A percentile compares a stretch with the other conserved stretches of the same genome.
Evolutionary conservation across 257 asterid genomes (phyloP).

Genomic region (Osmanthus fragrans): DNA sequence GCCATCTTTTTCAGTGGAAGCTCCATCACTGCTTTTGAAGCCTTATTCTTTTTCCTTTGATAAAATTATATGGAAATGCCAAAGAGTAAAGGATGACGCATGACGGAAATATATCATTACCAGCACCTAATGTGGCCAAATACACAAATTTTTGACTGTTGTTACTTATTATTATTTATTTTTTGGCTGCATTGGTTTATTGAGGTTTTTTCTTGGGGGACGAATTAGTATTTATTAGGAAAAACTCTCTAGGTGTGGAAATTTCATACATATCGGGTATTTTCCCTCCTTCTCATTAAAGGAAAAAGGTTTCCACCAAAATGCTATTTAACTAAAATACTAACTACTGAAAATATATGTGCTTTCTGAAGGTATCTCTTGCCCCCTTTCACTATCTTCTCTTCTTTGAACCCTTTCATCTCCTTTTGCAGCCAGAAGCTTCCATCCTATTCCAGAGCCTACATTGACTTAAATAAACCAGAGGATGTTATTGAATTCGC

Average conservation of each 20-base stretch:
- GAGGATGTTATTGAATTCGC: constrained; percentile 95
- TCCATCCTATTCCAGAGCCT: constrained; percentile 69
- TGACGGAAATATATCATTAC: background rate
- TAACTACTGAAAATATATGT: background rate
- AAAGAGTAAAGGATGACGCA: background rate
- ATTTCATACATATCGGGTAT: background rate
- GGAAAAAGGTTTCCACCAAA: background rate
- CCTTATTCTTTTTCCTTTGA: background rate
- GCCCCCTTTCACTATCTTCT: background rate
- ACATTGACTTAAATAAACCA: constrained; percentile 67
- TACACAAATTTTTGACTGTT: too few species aligned
- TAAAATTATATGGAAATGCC: too few species aligned
- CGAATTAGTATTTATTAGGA: constrained; percentile 17
- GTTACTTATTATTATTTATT: too few species aligned
- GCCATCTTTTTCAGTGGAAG: background rate
- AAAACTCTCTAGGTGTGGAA: background rate
- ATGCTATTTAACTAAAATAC: background rate
- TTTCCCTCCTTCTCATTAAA: background rate
- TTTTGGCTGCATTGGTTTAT: background rate
- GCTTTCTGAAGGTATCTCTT: background rate
- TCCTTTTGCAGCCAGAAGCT: constrained; percentile 75
- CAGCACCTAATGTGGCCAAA: background rate
- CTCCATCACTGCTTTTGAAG: background rate
- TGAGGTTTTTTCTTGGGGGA: background rate
- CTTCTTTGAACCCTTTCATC: constrained; percentile 24